These are phyloP conservation scores for Phytophthora europaea DNA, from an alignment of 352 stramenopile species.

Conservation along the genomic window DNA sequence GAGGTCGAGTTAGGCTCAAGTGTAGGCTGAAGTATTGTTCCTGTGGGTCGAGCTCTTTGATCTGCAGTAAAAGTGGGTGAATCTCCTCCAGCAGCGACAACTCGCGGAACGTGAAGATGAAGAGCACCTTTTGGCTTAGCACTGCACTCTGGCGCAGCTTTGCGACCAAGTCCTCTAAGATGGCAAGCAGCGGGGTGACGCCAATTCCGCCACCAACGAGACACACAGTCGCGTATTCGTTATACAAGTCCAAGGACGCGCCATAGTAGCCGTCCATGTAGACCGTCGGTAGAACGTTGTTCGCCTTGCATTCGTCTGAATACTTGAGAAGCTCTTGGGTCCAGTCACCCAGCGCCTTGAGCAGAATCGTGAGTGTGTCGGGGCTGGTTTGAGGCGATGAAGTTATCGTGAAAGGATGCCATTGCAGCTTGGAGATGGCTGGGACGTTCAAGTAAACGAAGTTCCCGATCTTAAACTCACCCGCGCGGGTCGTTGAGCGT, in stretches of 20 bases:
- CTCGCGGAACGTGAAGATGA: conserved; percentile 48
- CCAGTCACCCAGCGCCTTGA: conserved; percentile 57
- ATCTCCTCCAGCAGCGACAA: conserved; percentile 45
- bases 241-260: conserved; percentile 41
- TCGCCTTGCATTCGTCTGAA: conserved; percentile 26
- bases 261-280: conserved; percentile 63
- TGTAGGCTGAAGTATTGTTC: conserved; percentile 19
- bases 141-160: conserved; percentile 2
- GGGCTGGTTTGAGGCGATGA: conserved; percentile 42
- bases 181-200: conserved; percentile 49
- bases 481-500: not conserved
- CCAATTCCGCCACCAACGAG: conserved; percentile 54
- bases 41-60: conserved; percentile 31
- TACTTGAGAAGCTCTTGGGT: conserved; percentile 46
- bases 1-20: conserved; percentile 34
- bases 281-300: conserved; percentile 28
- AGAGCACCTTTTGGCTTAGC: conserved; percentile 31
- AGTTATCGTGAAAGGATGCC: conserved; percentile 52
- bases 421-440: conserved; percentile 45
- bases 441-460: conserved; percentile 54
- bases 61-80: conserved; percentile 26
- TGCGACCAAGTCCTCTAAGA: conserved; percentile 49
- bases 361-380: conserved; percentile 43
- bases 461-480: conserved; percentile 35
- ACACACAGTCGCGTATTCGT: conserved; percentile 46